Conservation (phyloP, 768 basidiomycete genomes). For the Hysterangium stoloniferum region DNA sequence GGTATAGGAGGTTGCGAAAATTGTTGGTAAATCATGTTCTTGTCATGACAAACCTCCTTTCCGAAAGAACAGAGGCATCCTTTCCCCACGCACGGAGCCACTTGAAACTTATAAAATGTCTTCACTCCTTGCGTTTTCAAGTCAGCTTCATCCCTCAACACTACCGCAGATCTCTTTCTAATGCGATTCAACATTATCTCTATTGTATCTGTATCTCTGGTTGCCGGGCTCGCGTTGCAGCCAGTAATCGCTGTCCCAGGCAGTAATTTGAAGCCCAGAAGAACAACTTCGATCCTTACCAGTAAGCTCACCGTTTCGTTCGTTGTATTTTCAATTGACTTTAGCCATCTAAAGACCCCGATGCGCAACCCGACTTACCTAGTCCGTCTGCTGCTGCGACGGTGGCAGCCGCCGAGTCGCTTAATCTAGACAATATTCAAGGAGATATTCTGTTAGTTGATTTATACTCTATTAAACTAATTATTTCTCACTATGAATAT, state of each 20-base stretch:
- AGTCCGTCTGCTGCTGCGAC: not conserved
- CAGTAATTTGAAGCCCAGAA: not conserved
- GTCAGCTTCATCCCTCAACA: too few relatives aligned
- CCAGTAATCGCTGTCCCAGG: not conserved
- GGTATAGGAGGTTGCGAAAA: too few relatives aligned
- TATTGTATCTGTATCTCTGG: not conserved
- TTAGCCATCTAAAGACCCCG: constrained; percentile 1
- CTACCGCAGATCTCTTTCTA: not conserved
- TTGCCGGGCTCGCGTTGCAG: not conserved
- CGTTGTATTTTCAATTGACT: not conserved
- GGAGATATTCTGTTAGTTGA: constrained; percentile 11
- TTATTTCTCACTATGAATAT: constrained; percentile 6
- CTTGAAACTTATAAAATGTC: too few relatives aligned
- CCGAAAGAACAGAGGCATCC: too few relatives aligned
- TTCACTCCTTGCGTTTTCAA: too few relatives aligned
- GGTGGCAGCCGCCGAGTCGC: constrained; percentile 4
- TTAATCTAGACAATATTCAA: constrained; percentile 10
- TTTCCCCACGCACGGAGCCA: too few relatives aligned
- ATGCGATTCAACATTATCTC: constrained; percentile 3
- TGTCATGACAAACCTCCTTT: too few relatives aligned
- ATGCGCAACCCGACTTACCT: not conserved
- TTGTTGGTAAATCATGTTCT: too few relatives aligned
- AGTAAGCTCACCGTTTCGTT: not conserved
- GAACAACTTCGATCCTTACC: not conserved
- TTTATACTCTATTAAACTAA: not conserved